Base-by-base conservation (phyloP, 768 basidiomycete genomes). In the Lactarius deliciosus region DNA sequence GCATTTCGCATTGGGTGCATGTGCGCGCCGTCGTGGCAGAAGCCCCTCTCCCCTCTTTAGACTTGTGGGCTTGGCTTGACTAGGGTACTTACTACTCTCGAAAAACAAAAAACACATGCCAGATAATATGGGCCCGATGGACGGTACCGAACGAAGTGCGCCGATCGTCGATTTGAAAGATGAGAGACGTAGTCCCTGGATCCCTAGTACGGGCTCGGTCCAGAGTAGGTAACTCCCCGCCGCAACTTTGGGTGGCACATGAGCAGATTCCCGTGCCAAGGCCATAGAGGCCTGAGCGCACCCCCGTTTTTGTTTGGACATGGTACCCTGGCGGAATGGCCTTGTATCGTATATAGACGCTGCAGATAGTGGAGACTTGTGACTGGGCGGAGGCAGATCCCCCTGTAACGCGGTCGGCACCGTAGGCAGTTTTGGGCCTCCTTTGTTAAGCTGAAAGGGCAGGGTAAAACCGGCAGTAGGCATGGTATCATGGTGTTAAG, bases 221-320 rank as follows among this genome's bases (percentile, higher is more conserved):
- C 20, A 45, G 43, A 45, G 20, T 20, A 20, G 43, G 43, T n/a
- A 43, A 18, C 41, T 47, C 45, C 45, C 45, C 45, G 45, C 45
- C 45, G 4, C 45, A 5, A 8, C 45, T 22, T 22, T 5, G 30
- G 30, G 30, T 10, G n/a, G 45, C 45, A 11, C n/a, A 47, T 4
- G 22, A 53, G 50, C 25, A 25, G 50, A 53, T 25, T 13, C 4
- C 22, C 22, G 50, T 53, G 50, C 50, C 50, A 53, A 53, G 50
- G 43, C 43, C 43, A 45, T 45, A n/a, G 22, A 28, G 22, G 25
- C 25, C 18, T 13, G 15, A 50, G 47, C 22, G 22, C 50, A 53
- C 22, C 50, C 50, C 13, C 50, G 50, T 53, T 53, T 53, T 53
- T 53, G n/a, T 50, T 50, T 50, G 22, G 47, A 50, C 47, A 50